Evolutionary conservation across 805 yeast genomes (phyloP), one percentile per base, ranked within the genome.

Genomic region (Ogataea saltuana): DNA sequence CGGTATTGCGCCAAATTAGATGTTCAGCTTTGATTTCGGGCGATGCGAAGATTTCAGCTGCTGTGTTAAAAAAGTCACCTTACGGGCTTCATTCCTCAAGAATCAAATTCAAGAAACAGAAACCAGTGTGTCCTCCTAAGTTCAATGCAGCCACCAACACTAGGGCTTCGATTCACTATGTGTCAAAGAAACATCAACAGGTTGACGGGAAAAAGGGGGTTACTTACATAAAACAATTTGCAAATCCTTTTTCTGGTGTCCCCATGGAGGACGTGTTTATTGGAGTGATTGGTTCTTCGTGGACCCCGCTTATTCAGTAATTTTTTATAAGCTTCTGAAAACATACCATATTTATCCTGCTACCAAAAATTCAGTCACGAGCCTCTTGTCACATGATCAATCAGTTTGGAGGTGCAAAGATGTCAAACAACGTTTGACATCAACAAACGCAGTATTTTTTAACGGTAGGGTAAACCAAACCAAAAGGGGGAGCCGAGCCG

Each of bases 181-280:
- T 23, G 15, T 17, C 10, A 27, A 4, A 27, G 40, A 27, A 30
- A 11, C 17, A 9, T 12, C 33, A 12, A 16, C 23, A 26, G 26
- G 21, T 3, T 19, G 18, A n/a, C n/a, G n/a, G n/a, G 22, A 13
- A 10, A n/a, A 11, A 10, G 15, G 20, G 25, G 18, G 3, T 17
- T 16, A 8, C 28, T 17, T 45, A 40, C 18, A 45, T 31, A 13
- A 31, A 41, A 21, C 26, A 18, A 16, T 49, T 49, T 27, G 31
- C 39, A 6, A 42, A 42, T 9, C 52, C 52, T 8, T 42, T 49
- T 18, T 44, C 52, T n/a, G 32, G 35, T 5, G 52, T 41, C 2
- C 35, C 31, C 3, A 49, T 49, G 37, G 52, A 49, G 21, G 52
- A 49, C 33, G 52, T 49, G 9, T 49, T 34, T 40, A 32, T 45